These are phyloP conservation scores for Micractinium sp. DNA, from an alignment of 139 green algal species.

Conservation along the genomic window DNA sequence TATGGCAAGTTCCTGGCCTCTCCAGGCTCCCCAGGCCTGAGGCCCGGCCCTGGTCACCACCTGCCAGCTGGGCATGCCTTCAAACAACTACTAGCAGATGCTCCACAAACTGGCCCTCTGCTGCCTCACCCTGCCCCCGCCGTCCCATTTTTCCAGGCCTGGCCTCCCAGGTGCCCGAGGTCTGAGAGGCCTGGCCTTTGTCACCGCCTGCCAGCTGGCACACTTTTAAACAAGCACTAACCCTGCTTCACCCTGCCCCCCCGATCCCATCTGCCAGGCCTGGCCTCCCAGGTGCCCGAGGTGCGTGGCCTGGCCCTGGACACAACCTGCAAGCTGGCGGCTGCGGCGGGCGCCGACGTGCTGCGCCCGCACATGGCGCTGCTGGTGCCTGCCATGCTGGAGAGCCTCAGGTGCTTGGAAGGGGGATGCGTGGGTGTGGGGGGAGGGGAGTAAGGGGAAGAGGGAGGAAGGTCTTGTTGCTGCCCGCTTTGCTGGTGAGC, in stretches of 20 bases:
- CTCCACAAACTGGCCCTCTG: too few species aligned
- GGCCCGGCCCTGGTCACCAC: not conserved
- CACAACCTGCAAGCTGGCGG: constrained; percentile 58
- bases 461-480: too few species aligned
- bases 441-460: too few species aligned
- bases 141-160: not conserved
- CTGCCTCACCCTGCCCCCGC: too few species aligned
- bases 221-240: too few species aligned
- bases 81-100: too few species aligned
- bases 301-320: constrained; percentile 63
- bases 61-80: not conserved
- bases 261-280: not conserved
- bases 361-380: constrained; percentile 66
- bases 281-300: constrained; percentile 43
- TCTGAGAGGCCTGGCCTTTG: not conserved
- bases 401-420: constrained; percentile 57
- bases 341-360: constrained; percentile 45
- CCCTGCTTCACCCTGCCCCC: not conserved
- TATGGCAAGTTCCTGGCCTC: too few species aligned
- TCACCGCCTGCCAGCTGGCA: not conserved
- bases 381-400: constrained; percentile 84
- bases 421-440: not conserved
- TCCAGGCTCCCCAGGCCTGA: not conserved
- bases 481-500: too few species aligned
- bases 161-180: not conserved